These are phyloP conservation scores for Arabidopsis suecica DNA, from an alignment of 345 rosid species.

Conservation along the genomic window DNA sequence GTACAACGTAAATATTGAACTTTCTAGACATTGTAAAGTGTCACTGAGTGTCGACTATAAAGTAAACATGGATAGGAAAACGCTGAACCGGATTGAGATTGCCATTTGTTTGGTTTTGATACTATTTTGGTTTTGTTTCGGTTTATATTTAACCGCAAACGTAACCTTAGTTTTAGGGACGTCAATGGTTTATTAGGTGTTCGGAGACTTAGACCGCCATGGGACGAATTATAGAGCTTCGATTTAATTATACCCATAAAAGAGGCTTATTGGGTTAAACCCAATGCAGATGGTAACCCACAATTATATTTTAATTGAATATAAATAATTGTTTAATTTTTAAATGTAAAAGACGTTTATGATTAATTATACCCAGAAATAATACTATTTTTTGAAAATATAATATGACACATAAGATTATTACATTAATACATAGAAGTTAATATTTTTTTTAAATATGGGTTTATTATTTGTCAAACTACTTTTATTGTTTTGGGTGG, in stretches of 20 bases:
- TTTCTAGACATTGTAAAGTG: too few relatives aligned
- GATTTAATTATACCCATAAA: too few relatives aligned
- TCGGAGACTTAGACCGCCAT: too few relatives aligned
- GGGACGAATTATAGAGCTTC: too few relatives aligned
- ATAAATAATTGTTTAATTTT: not conserved
- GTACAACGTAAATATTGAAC: too few relatives aligned
- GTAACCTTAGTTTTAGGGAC: too few relatives aligned
- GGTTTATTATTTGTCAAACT: not conserved
- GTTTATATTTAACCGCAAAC: not conserved
- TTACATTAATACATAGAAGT: not conserved
- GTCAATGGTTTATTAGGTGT: too few relatives aligned
- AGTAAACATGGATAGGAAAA: not conserved
- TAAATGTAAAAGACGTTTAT: not conserved
- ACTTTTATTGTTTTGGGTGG: not conserved
- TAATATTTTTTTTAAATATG: not conserved
- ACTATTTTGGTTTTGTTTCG: constrained; percentile 15
- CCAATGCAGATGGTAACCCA: too few relatives aligned
- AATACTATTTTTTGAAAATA: not conserved
- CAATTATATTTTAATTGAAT: not conserved
- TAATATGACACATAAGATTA: not conserved
- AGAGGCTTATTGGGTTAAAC: too few relatives aligned
- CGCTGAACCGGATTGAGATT: constrained; percentile 10
- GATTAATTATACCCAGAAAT: not conserved
- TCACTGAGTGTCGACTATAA: too few relatives aligned
- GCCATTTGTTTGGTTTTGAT: not conserved